These are phyloP conservation scores for Diplotaxis tenuifolia DNA, from an alignment of 345 rosid species.

Conservation along the genomic window DNA sequence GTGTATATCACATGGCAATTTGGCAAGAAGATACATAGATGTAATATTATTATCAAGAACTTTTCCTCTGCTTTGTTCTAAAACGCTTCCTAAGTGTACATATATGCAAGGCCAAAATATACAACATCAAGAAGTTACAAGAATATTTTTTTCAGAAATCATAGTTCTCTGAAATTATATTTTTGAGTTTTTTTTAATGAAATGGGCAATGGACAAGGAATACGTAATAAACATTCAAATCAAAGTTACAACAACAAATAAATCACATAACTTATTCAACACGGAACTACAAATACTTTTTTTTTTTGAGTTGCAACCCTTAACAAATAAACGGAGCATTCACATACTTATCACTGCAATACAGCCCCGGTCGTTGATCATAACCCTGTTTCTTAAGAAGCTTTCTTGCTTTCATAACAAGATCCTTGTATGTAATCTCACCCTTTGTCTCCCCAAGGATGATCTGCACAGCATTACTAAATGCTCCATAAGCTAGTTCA, in stretches of 20 bases:
- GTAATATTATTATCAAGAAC: slow-evolving; percentile 4
- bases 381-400: slow-evolving; percentile 66
- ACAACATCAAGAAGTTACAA: not conserved
- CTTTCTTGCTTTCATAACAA: slow-evolving; percentile 62
- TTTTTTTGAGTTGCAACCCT: not conserved
- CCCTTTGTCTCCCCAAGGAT: slow-evolving; percentile 60
- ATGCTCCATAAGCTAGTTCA: slow-evolving; percentile 74
- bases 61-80: not conserved
- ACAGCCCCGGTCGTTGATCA: slow-evolving; percentile 84
- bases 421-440: slow-evolving; percentile 49
- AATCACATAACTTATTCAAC: slow-evolving; percentile 20
- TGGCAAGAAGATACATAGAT: not conserved
- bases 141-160: not conserved
- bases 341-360: slow-evolving; percentile 62
- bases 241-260: slow-evolving; percentile 1
- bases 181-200: not conserved
- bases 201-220: not conserved
- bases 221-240: not conserved
- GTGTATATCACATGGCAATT: not conserved
- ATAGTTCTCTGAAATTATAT: not conserved
- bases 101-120: not conserved
- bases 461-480: slow-evolving; percentile 81
- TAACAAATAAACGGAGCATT: slow-evolving; percentile 55
- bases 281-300: not conserved
- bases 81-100: not conserved